Conservation (phyloP, 2,329 filamentous ascomycete species). For the Colletotrichum sp. region DNA sequence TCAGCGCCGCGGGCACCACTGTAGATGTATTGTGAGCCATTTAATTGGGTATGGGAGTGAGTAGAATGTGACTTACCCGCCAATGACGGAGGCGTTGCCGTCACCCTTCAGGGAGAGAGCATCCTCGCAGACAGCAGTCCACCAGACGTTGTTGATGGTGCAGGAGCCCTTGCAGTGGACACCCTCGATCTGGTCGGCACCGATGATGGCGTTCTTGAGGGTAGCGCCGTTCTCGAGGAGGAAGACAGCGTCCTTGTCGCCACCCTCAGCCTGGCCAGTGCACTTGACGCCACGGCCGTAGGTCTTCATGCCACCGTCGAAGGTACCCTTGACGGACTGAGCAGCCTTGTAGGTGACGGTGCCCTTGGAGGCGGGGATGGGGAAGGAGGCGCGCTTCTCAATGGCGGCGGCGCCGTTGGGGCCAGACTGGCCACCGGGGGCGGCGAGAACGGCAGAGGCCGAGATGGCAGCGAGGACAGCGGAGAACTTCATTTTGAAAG, state of each 20-base stretch:
- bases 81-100: slow-evolving; percentile 20
- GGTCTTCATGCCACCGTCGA: slow-evolving; percentile 31
- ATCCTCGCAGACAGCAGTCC: slow-evolving; percentile 48
- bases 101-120: slow-evolving; percentile 19
- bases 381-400: slow-evolving; percentile 28
- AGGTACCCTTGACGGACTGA: slow-evolving; percentile 25
- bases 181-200: slow-evolving; percentile 48
- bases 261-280: slow-evolving; percentile 46
- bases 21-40: background rate
- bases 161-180: slow-evolving; percentile 50
- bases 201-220: slow-evolving; percentile 51
- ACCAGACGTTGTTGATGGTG: slow-evolving; percentile 53
- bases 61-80: background rate
- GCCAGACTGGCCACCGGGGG: slow-evolving; percentile 15
- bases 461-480: slow-evolving; percentile 24
- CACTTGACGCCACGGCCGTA: slow-evolving; percentile 47
- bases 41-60: background rate
- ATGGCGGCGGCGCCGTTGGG: slow-evolving; percentile 14
- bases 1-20: slow-evolving; percentile 17
- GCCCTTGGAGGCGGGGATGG: slow-evolving; percentile 31
- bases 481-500: slow-evolving; percentile 29
- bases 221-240: slow-evolving; percentile 45
- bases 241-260: slow-evolving; percentile 48
- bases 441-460: slow-evolving; percentile 22
- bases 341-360: slow-evolving; percentile 25